Conservation (phyloP, 805 yeast species). For the Candida krabiensis region DNA sequence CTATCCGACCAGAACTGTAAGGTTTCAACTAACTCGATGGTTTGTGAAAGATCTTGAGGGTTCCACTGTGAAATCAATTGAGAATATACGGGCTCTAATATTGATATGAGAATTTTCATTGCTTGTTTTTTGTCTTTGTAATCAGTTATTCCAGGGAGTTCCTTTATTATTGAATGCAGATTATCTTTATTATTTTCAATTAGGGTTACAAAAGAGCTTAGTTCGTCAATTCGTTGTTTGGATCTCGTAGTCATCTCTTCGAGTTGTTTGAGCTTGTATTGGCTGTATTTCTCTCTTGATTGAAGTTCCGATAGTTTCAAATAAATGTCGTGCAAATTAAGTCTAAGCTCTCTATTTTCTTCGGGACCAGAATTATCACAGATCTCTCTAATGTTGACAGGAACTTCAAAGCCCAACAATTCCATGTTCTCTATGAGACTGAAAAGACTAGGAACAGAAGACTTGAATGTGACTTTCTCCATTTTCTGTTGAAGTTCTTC, state of each 20-base stretch:
- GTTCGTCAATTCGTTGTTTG: slow-evolving; percentile 6
- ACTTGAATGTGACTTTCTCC: slow-evolving; percentile 8
- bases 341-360: slow-evolving; percentile 18
- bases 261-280: slow-evolving; percentile 16
- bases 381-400: slow-evolving; percentile 34
- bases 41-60: slow-evolving; percentile 33
- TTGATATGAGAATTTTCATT: slow-evolving; percentile 18
- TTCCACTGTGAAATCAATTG: slow-evolving; percentile 36
- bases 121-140: slow-evolving; percentile 9
- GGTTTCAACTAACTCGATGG: slow-evolving; percentile 27
- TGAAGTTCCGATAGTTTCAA: slow-evolving; percentile 7
- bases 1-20: slow-evolving; percentile 30
- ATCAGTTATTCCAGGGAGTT: slow-evolving; percentile 5
- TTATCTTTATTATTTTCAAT: slow-evolving; percentile 3
- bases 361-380: slow-evolving; percentile 28
- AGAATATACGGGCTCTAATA: slow-evolving; percentile 22
- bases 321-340: slow-evolving; percentile 17
- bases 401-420: slow-evolving; percentile 35
- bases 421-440: slow-evolving; percentile 39
- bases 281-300: slow-evolving; percentile 13
- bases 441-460: slow-evolving; percentile 33
- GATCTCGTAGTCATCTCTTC: slow-evolving; percentile 2
- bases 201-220: slow-evolving; percentile 2
- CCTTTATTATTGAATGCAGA: slow-evolving; percentile 2
- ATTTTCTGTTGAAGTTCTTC: slow-evolving; percentile 10